A percentile compares a stretch with the other conserved stretches of the same genome.
Conservation (phyloP, 2,329 filamentous ascomycete genomes). For the Cryphonectria radicalis region DNA sequence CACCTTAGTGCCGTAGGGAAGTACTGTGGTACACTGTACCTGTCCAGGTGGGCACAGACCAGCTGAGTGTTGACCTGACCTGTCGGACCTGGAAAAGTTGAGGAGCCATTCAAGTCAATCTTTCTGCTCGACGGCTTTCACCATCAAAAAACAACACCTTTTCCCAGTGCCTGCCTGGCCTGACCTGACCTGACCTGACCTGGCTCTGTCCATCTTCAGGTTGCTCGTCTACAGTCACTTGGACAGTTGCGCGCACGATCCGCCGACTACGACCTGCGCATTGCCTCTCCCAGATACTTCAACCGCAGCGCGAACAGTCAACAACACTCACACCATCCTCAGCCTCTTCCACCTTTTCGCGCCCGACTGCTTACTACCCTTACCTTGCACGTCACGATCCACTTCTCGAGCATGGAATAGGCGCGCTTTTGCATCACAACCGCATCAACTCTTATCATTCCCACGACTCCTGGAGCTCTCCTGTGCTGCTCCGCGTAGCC, state of each 20-base stretch:
- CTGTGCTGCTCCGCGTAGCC: slow-evolving; percentile 11
- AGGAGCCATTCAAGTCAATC: slow-evolving; percentile 32
- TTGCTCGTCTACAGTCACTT: background rate
- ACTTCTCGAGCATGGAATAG: slow-evolving; percentile 27
- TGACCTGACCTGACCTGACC: background rate
- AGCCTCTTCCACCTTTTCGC: background rate
- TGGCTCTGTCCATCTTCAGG: background rate
- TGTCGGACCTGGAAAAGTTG: slow-evolving; percentile 34
- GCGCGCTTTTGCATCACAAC: slow-evolving; percentile 4
- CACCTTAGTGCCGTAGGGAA: background rate
- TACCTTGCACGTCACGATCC: slow-evolving; percentile 7
- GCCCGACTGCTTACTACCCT: background rate
- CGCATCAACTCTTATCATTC: slow-evolving; percentile 16
- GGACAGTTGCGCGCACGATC: background rate
- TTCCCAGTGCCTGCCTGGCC: background rate
- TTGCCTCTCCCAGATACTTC: background rate
- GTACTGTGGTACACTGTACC: background rate
- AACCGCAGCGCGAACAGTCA: background rate
- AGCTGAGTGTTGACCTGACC: slow-evolving; percentile 9
- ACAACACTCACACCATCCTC: background rate
- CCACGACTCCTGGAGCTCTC: background rate
- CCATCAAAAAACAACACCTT: slow-evolving; percentile 8
- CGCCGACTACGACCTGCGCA: background rate
- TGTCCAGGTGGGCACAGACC: slow-evolving; percentile 13
- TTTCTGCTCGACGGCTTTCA: slow-evolving; percentile 30